A percentile compares a stretch with the other conserved stretches of the same genome.
These are phyloP conservation scores for Mrakiaceae sp. DNA, from an alignment of 1,284 basidiomycete genomes.

Conservation along the genomic window DNA sequence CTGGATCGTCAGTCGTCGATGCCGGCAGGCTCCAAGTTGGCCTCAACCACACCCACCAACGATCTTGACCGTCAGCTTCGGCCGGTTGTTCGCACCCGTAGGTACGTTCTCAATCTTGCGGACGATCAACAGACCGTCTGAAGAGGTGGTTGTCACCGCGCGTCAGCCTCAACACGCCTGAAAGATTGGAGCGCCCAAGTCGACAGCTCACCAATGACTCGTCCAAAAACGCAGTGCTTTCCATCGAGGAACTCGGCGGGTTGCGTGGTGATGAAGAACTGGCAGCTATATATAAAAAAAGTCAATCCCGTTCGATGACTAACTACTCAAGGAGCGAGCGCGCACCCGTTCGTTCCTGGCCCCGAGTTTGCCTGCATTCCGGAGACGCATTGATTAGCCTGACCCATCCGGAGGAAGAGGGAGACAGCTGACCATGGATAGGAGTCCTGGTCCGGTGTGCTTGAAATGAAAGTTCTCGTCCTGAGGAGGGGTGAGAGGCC, in stretches of 20 bases:
- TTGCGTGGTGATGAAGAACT: slow-evolving; percentile 96
- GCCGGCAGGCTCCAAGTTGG: too few species aligned
- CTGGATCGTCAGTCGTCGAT: too few species aligned
- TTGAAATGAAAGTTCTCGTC: slow-evolving; percentile 93
- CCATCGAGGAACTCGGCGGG: slow-evolving; percentile 88
- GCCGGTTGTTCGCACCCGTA: slow-evolving; percentile 74
- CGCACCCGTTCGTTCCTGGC: slow-evolving; percentile 78
- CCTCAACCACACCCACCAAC: slow-evolving; percentile 42
- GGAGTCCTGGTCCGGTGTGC: slow-evolving; percentile 68
- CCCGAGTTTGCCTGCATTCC: slow-evolving; percentile 72
- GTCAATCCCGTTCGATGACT: not conserved
- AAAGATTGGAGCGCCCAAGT: not conserved
- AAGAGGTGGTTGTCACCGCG: slow-evolving; percentile 23
- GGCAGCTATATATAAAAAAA: slow-evolving; percentile 12
- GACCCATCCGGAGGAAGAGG: not conserved
- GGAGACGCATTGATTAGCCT: not conserved
- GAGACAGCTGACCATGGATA: slow-evolving; percentile 61
- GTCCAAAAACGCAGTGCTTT: slow-evolving; percentile 89
- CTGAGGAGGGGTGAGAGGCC: slow-evolving; percentile 30
- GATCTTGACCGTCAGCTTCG: slow-evolving; percentile 72
- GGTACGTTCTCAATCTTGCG: slow-evolving; percentile 90
- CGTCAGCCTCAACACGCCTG: slow-evolving; percentile 24
- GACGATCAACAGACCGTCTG: slow-evolving; percentile 71
- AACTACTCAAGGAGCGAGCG: slow-evolving; percentile 6
- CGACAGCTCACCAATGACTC: slow-evolving; percentile 48